Evolutionary conservation across 352 stramenopile genomes (phyloP).

Genomic region (Pythium oligandrum): DNA sequence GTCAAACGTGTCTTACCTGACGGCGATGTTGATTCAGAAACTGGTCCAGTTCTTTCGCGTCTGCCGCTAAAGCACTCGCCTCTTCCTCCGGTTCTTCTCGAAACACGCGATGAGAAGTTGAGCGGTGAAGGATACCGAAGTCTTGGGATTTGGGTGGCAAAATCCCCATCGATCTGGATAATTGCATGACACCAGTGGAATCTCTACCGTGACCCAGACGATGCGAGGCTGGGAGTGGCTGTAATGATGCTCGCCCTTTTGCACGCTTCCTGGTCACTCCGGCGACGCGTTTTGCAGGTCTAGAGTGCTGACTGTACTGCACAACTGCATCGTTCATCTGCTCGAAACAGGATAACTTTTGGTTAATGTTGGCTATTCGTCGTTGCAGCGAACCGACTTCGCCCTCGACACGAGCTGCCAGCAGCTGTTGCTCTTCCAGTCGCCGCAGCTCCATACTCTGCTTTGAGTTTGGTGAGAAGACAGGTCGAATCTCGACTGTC

Average conservation of each 20-base stretch:
- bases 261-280: background rate
- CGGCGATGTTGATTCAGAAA: slow-evolving; percentile 22
- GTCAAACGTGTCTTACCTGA: slow-evolving; percentile 17
- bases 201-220: no score
- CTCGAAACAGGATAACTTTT: slow-evolving; percentile 18
- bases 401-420: slow-evolving; percentile 1
- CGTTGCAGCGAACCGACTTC: slow-evolving; percentile 10
- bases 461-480: slow-evolving; percentile 21
- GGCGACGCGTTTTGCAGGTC: background rate
- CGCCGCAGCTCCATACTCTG: slow-evolving; percentile 13
- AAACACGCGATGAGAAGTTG: slow-evolving; percentile 8
- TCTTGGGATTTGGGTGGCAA: no score
- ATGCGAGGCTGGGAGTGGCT: no score
- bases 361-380: slow-evolving; percentile 12
- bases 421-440: slow-evolving; percentile 13
- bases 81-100: slow-evolving; percentile 14
- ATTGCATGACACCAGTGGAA: no score
- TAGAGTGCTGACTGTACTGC: background rate
- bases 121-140: no score
- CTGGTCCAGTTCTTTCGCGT: slow-evolving; percentile 22
- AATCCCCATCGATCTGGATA: background rate
- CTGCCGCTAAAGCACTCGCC: slow-evolving; percentile 3
- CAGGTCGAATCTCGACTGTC: slow-evolving; percentile 30
- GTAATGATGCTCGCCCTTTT: no score
- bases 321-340: background rate